Evolutionary conservation across 2,329 filamentous ascomycete genomes (phyloP).

Genomic region (Ceratocystis colombiana): DNA sequence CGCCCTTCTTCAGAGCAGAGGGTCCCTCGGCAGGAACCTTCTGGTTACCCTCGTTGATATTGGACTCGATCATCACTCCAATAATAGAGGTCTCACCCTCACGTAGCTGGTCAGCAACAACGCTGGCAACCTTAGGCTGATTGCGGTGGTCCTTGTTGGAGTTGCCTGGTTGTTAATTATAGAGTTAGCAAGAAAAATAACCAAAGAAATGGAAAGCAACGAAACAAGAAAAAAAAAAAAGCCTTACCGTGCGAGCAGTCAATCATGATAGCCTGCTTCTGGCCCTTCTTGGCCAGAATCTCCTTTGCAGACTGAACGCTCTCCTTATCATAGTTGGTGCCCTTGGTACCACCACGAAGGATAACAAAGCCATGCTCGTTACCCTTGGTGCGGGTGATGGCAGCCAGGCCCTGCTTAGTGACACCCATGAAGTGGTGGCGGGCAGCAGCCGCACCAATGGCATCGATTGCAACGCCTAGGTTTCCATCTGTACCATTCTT

Average conservation of each 20-base stretch:
- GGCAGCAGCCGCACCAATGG: constrained; percentile 76
- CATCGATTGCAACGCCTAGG: constrained; percentile 84
- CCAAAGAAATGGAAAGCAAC: neutral
- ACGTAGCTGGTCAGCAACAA: constrained; percentile 72
- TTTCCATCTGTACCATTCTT: constrained; percentile 98
- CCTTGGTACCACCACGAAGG: constrained; percentile 78
- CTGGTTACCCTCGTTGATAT: constrained; percentile 83
- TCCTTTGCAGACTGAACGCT: constrained; percentile 72
- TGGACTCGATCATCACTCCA: constrained; percentile 97
- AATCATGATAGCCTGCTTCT: constrained; percentile 87
- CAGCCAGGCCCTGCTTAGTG: constrained; percentile 91
- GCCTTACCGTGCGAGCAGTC: constrained; percentile 87
- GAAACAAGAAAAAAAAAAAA: neutral
- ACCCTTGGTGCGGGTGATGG: constrained; percentile 83
- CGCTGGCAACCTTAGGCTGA: constrained; percentile 83
- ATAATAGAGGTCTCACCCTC: constrained; percentile 81
- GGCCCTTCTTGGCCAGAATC: constrained; percentile 67
- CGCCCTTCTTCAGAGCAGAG: constrained; percentile 68
- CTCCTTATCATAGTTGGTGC: constrained; percentile 85
- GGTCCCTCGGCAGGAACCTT: constrained; percentile 81
- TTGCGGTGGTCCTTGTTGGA: constrained; percentile 96
- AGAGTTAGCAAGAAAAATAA: neutral
- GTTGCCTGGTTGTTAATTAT: constrained; percentile 45
- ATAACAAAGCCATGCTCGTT: constrained; percentile 98
- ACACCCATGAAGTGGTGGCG: constrained; percentile 97